A percentile compares a stretch with the other conserved stretches of the same genome.
These are phyloP conservation scores for Chamaecrista fasciculata DNA, from an alignment of 306 rosid genomes.

Conservation along the genomic window DNA sequence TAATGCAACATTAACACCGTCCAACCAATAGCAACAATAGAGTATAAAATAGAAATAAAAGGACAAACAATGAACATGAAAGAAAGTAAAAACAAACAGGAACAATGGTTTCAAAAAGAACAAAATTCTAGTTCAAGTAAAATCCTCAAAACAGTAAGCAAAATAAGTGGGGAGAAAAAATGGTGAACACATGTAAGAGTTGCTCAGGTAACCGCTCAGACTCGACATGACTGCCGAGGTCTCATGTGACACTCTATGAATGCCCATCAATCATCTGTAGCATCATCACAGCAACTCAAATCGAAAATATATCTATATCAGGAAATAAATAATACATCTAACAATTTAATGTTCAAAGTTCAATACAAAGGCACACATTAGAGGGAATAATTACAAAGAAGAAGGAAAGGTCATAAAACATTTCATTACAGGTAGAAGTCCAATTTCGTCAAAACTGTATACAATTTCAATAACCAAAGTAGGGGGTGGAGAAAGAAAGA, in stretches of 20 bases:
- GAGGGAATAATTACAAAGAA: not conserved
- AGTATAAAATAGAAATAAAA: not conserved
- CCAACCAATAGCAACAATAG: not conserved
- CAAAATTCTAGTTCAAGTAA: not conserved
- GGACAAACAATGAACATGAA: not conserved
- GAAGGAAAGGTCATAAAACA: not conserved
- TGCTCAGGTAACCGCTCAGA: conserved; percentile 58
- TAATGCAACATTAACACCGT: not conserved
- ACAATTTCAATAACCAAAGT: not conserved
- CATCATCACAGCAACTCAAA: conserved; percentile 37
- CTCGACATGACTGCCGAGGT: conserved; percentile 38
- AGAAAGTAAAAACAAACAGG: not conserved
- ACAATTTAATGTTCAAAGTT: not conserved
- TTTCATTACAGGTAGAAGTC: not conserved
- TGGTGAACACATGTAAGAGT: not conserved
- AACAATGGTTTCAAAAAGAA: not conserved
- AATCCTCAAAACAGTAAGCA: not conserved
- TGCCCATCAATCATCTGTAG: conserved; percentile 25
- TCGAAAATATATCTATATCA: not conserved
- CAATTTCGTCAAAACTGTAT: not conserved
- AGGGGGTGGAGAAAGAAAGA: too few relatives aligned
- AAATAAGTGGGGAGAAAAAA: not conserved
- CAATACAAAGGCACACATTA: not conserved
- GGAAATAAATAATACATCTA: not conserved
- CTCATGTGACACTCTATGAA: conserved; percentile 34